Evolutionary conservation across 352 stramenopile genomes (phyloP), one percentile per base, ranked within the genome.

Genomic region (Phytophthora quininea): DNA sequence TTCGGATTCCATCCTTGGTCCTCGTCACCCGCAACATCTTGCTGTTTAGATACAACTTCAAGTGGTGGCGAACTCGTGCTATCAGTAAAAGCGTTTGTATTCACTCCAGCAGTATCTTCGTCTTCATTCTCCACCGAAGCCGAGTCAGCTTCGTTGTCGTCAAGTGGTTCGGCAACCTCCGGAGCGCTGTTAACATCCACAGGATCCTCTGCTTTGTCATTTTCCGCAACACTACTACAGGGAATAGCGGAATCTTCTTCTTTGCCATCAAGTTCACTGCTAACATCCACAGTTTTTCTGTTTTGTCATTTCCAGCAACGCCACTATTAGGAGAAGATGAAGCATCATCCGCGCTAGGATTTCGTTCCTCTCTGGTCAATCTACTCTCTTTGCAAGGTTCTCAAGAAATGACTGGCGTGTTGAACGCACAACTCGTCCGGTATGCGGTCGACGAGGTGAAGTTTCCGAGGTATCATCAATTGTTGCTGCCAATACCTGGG

Each of bases 371-470:
- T 50, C 49, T 40, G 30, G 33, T 32, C 4, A 35, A n/a, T 4
- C 49, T 35, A 2, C 54, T 73, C 35, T 42, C 32, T 37, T n/a
- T 37, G 67, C 50, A 1, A 74, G 55, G 19, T 30, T 67, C 2
- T 70, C 67, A 11, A 71, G 43, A 12, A 74, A 71, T 53, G 37
- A n/a, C 42, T 74, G 55, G 4, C 67, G 61, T 19, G 67, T 74
- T 19, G 54, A 52, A 33, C 62, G 61, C 8, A 54, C 12, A 10
- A 35, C 55, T 51, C 43, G 61, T 38, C 42, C 53, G 32, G 67
- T 71, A n/a, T 67, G 67, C 50, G 67, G 67, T 2, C 61, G 67
- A 50, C 67, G 62, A 3, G 62, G 67, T 52, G 55, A 54, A 31
- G 61, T 48, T 8, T 19, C 35, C n/a, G 54, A 42, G 30, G 2